Base-by-base conservation (phyloP, 2,329 filamentous ascomycete species). In the Elsinoe australis region DNA sequence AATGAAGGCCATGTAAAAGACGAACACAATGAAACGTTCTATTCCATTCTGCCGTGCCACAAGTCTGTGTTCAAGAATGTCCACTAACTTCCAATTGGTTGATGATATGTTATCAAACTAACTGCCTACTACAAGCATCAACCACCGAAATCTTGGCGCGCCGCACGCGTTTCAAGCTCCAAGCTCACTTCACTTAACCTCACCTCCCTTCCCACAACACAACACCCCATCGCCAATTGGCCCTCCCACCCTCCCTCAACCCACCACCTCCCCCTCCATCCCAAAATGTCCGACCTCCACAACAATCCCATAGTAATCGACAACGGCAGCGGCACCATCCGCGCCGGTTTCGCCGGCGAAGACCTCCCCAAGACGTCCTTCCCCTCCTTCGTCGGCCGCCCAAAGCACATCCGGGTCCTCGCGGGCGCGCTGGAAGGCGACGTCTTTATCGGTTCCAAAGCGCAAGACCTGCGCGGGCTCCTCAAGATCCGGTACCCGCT, bases 241-340 rank as follows among this genome's bases (percentile, higher is more conserved):
- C 19, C 31, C 12, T 35, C 14, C 32, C 7, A 8, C 32, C 12
- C 19, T 22, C 8, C 19, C 36, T 19, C n/a, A 9, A 17, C 36
- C 36, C 8, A 14, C 19, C n/a, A n/a, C n/a, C n/a, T n/a, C n/a
- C n/a, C n/a, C 36, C 19, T 7, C 12, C 34, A 32, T 14, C 39
- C 18, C 61, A 60, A 54, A 58, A 82, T 83, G 79, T 73, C 76
- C 55, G 82, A 84, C 63, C 80, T 96, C 49, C 92, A 95, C 75
- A 98, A 98, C 75, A 89, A 88, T 57, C 89, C 92, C 51, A 95
- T 98, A 67, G 92, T 98, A 64, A 85, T 98, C 62, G 92, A 98
- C 78, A 98, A 98, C 71, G 92, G 92, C 61, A 95, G 89, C 57
- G 92, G 92, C 56, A 98, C 92, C 3, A 96, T 98, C 64, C 81